A percentile compares a stretch with the other conserved stretches of the same genome.
phyloP scores from a whole-genome alignment of 2,329 filamentous ascomycete genomes.

The Talaromyces amestolkiae region DNA sequence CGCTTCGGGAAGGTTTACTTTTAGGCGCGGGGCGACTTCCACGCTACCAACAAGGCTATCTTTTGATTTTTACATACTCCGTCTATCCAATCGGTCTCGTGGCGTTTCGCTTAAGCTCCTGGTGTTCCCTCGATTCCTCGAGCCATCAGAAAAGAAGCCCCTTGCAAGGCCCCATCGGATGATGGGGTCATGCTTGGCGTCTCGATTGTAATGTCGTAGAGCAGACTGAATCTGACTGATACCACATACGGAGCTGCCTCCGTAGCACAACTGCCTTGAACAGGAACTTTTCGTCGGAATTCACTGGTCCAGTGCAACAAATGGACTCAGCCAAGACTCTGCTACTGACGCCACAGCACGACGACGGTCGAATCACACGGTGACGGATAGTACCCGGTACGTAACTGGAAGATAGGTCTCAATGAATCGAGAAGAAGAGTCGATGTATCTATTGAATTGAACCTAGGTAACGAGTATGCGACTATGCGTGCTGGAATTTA shows the following conservation, averaged over 20 bases:
- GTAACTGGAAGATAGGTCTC: neutral
- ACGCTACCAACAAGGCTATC: neutral
- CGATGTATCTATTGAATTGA: neutral
- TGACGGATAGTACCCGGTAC: neutral
- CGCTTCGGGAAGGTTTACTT: neutral
- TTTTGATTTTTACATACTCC: neutral
- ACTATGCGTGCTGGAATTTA: neutral
- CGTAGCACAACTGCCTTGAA: neutral
- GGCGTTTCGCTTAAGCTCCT: neutral
- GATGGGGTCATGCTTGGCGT: neutral
- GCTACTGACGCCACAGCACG: neutral
- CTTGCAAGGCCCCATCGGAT: neutral
- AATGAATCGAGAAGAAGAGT: neutral
- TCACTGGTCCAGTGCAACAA: neutral
- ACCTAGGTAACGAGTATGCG: neutral
- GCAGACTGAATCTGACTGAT: neutral
- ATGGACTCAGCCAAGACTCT: slow-evolving; percentile 7
- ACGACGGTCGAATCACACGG: neutral
- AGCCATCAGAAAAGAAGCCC: neutral
- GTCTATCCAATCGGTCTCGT: neutral
- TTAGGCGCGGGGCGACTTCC: neutral
- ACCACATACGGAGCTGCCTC: neutral
- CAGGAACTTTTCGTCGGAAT: neutral
- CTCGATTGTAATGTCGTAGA: neutral
- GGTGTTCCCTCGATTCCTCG: neutral